Conservation (phyloP, 2,329 filamentous ascomycete genomes). For the Aschersonia sp. region DNA sequence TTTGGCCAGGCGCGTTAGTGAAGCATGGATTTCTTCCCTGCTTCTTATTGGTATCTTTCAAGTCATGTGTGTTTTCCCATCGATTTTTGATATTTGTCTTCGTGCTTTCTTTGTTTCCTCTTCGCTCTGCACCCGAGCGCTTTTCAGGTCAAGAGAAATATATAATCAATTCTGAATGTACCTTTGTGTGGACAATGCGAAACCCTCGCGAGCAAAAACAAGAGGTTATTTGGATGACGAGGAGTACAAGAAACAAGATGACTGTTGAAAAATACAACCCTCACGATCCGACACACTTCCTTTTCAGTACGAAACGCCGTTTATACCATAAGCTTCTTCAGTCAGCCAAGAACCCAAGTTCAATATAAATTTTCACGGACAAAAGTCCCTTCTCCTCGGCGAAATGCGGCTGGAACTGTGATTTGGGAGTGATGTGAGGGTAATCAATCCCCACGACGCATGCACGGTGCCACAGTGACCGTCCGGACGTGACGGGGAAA, state of each 20-base stretch:
- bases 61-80: constrained; percentile 1
- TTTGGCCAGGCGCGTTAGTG: neutral
- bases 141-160: constrained; percentile 21
- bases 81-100: constrained; percentile 3
- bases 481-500: too few species aligned
- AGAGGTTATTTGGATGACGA: constrained; percentile 19
- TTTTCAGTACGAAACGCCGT: constrained; percentile 17
- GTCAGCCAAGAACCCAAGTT: constrained; percentile 10
- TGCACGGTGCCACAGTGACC: too few species aligned
- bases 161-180: constrained; percentile 42
- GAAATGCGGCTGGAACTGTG: too few species aligned
- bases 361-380: too few species aligned
- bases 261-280: constrained; percentile 17
- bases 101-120: constrained; percentile 11
- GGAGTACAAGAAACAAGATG: constrained; percentile 24
- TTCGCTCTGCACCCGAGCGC: constrained; percentile 21
- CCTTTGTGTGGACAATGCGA: constrained; percentile 17
- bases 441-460: too few species aligned
- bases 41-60: neutral
- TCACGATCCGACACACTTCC: constrained; percentile 21
- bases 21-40: neutral
- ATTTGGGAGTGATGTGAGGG: too few species aligned
- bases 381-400: too few species aligned
- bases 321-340: constrained; percentile 13
- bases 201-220: constrained; percentile 17